A percentile compares a stretch with the other conserved stretches of the same genome.
phyloP scores from a whole-genome alignment of 176 grass and related monocot species.

The Oryza meyeriana region DNA sequence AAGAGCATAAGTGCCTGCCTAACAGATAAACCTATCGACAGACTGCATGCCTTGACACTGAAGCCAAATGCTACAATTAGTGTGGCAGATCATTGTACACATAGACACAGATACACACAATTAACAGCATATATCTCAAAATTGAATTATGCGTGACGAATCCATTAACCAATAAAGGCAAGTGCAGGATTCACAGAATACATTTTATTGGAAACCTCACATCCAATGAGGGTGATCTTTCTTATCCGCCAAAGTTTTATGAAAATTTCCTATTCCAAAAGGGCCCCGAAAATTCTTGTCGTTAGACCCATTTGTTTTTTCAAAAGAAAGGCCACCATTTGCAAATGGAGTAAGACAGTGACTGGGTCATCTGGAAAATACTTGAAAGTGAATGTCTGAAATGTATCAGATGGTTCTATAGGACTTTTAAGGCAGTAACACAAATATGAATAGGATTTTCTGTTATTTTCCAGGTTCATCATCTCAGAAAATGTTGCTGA shows the following conservation, averaged over 20 bases:
- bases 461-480: slow-evolving; percentile 39
- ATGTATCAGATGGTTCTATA: not conserved
- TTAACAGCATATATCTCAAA: not conserved
- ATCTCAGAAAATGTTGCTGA: slow-evolving; percentile 26
- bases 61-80: not conserved
- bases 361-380: slow-evolving; percentile 1
- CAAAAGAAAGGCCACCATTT: not conserved
- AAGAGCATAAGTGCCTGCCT: not conserved
- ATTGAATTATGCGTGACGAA: not conserved
- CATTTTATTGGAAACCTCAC: not conserved
- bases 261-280: not conserved
- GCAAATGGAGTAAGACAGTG: not conserved
- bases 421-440: not conserved
- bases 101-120: not conserved
- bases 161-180: not conserved
- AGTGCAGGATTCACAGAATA: not conserved
- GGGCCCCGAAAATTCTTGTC: not conserved
- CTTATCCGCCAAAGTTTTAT: not conserved
- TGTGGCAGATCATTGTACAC: not conserved
- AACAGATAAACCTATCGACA: not conserved
- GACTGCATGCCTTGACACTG: not conserved
- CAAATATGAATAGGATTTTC: not conserved
- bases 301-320: not conserved
- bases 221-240: not conserved
- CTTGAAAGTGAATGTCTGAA: slow-evolving; percentile 16